A percentile compares a stretch with the other conserved stretches of the same genome.
These are phyloP conservation scores for Cutaneotrichosporon cyanovorans DNA, from an alignment of 1,284 basidiomycete species.

Conservation along the genomic window DNA sequence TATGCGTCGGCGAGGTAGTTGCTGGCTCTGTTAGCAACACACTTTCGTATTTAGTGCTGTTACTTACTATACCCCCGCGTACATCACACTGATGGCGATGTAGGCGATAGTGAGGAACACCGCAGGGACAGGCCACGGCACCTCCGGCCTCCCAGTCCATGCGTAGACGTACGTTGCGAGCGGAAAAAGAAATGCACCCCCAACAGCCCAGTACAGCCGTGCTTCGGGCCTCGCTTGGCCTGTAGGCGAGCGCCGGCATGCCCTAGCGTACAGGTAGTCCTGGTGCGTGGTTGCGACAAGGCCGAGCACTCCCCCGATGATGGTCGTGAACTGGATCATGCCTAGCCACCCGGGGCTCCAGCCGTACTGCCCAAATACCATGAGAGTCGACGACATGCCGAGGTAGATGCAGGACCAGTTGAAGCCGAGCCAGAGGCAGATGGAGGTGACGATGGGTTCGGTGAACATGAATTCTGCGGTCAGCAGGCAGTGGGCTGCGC, in stretches of 20 bases:
- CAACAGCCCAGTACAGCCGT: constrained; percentile 44
- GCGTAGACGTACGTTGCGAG: constrained; percentile 30
- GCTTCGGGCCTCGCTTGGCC: constrained; percentile 48
- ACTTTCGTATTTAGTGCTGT: no score
- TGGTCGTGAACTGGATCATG: constrained; percentile 28
- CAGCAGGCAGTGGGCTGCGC: neutral
- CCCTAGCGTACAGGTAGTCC: constrained; percentile 29
- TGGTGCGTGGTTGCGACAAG: constrained; percentile 56
- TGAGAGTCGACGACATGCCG: constrained; percentile 24
- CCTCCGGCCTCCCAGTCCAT: constrained; percentile 35
- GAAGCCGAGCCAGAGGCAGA: constrained; percentile 47
- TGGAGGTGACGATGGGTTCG: constrained; percentile 47
- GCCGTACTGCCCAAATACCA: constrained; percentile 38
- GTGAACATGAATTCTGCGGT: constrained; percentile 42
- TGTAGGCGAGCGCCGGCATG: constrained; percentile 21
- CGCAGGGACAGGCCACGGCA: constrained; percentile 34
- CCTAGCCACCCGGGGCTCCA: constrained; percentile 31
- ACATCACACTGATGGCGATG: constrained; percentile 37
- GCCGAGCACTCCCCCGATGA: constrained; percentile 62
- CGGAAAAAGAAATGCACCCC: constrained; percentile 41
- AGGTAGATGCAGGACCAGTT: constrained; percentile 42
- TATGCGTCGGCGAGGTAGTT: constrained; percentile 42
- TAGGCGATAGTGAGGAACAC: constrained; percentile 23
- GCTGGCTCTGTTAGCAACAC: constrained; percentile 16
- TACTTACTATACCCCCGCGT: constrained; percentile 38